Evolutionary conservation across 148 eudicot genomes (phyloP).

Genomic region (Chenopodium formosanum): DNA sequence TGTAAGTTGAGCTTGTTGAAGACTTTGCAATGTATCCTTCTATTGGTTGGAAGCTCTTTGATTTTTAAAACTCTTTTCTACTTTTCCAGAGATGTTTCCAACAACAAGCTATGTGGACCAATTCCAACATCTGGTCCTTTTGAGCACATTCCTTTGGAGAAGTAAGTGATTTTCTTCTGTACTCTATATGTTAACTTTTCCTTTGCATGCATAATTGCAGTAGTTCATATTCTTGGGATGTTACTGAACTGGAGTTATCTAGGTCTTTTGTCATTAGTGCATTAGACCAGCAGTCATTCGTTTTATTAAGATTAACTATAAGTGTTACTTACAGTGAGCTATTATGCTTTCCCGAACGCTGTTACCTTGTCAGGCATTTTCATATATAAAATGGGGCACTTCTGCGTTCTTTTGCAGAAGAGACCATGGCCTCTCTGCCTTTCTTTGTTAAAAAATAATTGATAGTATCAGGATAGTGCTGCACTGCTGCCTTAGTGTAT

Average conservation of each 20-base stretch:
- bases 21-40: slow-evolving; percentile 4
- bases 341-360: not conserved
- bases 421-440: not conserved
- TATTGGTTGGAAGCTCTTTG: not conserved
- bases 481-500: not conserved
- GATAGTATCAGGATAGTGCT: not conserved
- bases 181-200: not conserved
- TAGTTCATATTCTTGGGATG: not conserved
- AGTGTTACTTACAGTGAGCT: not conserved
- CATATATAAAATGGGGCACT: not conserved
- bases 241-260: not conserved
- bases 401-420: not conserved
- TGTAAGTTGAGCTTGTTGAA: slow-evolving; percentile 54
- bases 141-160: slow-evolving; percentile 81
- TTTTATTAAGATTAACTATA: not conserved
- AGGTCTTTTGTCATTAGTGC: not conserved
- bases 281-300: not conserved
- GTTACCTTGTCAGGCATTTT: not conserved
- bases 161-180: slow-evolving; percentile 48
- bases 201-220: not conserved
- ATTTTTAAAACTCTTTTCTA: not conserved
- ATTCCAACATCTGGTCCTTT: slow-evolving; percentile 86
- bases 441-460: not conserved
- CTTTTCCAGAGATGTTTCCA: slow-evolving; percentile 63
- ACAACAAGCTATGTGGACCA: slow-evolving; percentile 85